Evolutionary conservation across 2,329 filamentous ascomycete species (phyloP), one percentile per base, ranked within the genome.

Genomic region (Hortaea werneckii): DNA sequence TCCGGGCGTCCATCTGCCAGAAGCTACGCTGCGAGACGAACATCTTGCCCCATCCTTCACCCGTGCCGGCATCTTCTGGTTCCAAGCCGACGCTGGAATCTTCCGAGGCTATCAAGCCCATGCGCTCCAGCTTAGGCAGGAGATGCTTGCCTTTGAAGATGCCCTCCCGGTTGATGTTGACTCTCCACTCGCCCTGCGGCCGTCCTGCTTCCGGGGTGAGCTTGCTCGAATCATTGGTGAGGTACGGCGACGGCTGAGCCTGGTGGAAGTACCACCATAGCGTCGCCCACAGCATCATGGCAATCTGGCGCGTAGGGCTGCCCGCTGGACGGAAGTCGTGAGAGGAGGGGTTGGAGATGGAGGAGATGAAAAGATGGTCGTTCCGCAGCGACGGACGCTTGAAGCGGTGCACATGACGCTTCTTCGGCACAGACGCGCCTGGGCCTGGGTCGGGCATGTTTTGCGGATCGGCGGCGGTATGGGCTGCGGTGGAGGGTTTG

Each of bases 211-310:
- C 69, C 0, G 67, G 83, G 0, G 87, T 90, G 47, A 73, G 63
- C 52, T 74, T 76, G 1, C 82, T 85, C 0, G 77, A 71, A 5
- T 78, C 70, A 5, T 78, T 85, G 12, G 74, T 73, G 30, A 92
- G 61, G 42, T 78, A 75, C 0, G 77, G 73, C 20, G 76, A 72
- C 0, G 90, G 90, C 56, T 83, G 76, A 1, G 80, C 76, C 64
- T 94, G 87, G 67, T 95, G 89, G 58, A 95, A 96, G 71, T 96
- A 96, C 90, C 90, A 96, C 71, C 87, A 95, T 37, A 96, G 72
- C 1, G 87, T 89, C 30, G 88, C 80, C 86, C 87, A 96, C 5
- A 96, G 75, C 84, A 95, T 94, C 86, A 95, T 88, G 54, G 90
- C 90, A 49, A 95, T 86, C 67, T 94, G 86, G 39, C 89, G 76